Conservation (phyloP, 1,139 yeast genomes). For the Debaryomyces udenii region DNA sequence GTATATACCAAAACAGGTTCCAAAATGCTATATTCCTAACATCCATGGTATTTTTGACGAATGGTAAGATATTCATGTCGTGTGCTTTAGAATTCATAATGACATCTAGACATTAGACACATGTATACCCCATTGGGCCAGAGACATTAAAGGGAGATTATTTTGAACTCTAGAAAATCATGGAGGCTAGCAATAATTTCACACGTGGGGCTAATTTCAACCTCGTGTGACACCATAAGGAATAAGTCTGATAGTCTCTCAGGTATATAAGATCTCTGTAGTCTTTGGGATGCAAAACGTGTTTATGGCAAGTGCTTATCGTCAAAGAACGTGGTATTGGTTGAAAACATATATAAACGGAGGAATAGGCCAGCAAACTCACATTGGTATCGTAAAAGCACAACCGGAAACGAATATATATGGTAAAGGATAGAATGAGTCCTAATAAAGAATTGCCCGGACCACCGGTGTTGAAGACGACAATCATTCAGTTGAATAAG, state of each 20-base stretch:
- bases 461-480: slow-evolving; percentile 65
- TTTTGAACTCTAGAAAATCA: too few species aligned
- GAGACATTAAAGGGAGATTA: too few species aligned
- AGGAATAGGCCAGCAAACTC: background rate
- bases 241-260: background rate
- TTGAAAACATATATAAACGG: background rate
- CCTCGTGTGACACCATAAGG: slow-evolving; percentile 8
- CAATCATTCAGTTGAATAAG: slow-evolving; percentile 61
- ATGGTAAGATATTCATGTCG: too few species aligned
- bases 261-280: too few species aligned
- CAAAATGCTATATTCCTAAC: too few species aligned
- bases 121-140: too few species aligned
- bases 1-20: background rate
- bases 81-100: too few species aligned
- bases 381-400: too few species aligned
- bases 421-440: background rate
- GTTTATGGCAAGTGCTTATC: background rate
- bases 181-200: background rate
- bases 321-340: slow-evolving; percentile 6
- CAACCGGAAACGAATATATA: background rate
- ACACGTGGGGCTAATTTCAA: slow-evolving; percentile 8
- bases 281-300: slow-evolving; percentile 1
- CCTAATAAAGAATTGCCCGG: slow-evolving; percentile 40
- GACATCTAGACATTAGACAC: too few species aligned
- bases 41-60: too few species aligned